Conservation (phyloP, 2,329 filamentous ascomycete species). For the Paraphoma chrysanthemicola region DNA sequence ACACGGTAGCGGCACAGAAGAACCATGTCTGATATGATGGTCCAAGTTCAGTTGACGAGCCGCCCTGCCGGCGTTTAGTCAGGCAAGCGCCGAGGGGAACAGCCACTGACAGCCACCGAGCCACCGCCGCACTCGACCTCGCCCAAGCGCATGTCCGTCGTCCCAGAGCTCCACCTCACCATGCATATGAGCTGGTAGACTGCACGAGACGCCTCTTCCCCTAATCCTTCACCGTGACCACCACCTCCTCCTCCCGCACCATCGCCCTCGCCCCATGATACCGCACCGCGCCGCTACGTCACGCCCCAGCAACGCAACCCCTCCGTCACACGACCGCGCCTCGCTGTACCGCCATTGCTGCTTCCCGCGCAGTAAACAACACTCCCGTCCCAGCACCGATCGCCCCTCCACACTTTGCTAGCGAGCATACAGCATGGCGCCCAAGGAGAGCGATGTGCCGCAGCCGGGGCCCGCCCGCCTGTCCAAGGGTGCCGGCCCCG, state of each 20-base stretch:
- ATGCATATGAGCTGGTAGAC: slow-evolving; percentile 3
- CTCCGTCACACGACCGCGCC: slow-evolving; percentile 37
- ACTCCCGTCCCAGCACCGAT: not conserved
- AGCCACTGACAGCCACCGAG: slow-evolving; percentile 10
- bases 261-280: slow-evolving; percentile 24
- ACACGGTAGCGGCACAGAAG: not conserved
- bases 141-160: not conserved
- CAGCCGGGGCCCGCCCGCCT: slow-evolving; percentile 91
- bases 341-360: slow-evolving; percentile 16
- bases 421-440: slow-evolving; percentile 45
- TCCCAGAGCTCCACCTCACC: slow-evolving; percentile 14
- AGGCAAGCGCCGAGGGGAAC: slow-evolving; percentile 25
- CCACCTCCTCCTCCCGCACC: not conserved
- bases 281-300: slow-evolving; percentile 30
- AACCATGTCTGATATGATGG: not conserved
- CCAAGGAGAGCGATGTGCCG: slow-evolving; percentile 69
- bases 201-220: not conserved
- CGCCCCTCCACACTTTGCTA: not conserved
- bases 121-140: slow-evolving; percentile 7
- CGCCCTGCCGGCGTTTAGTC: slow-evolving; percentile 8
- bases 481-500: slow-evolving; percentile 80
- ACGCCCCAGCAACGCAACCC: slow-evolving; percentile 37
- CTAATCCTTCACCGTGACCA: not conserved
- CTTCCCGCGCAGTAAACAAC: not conserved
- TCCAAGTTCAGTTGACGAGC: too few species aligned